These are phyloP conservation scores for Aegilops speltoides DNA, from an alignment of 176 grass and related monocot species.

Conservation along the genomic window DNA sequence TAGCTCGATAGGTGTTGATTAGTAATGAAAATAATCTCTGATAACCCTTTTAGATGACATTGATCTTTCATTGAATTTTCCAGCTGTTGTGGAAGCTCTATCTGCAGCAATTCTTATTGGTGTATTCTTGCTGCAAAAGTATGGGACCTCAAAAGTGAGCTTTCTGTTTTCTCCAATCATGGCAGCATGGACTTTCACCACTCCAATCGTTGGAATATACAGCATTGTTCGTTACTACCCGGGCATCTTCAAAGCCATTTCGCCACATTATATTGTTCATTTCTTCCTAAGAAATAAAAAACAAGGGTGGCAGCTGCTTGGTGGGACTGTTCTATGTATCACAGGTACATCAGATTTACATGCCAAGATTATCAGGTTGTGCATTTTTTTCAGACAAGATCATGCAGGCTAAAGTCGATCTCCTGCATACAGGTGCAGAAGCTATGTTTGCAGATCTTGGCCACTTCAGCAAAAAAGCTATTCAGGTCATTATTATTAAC, in stretches of 20 bases:
- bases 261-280: constrained; percentile 63
- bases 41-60: neutral
- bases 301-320: constrained; percentile 73
- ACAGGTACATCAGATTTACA: constrained; percentile 48
- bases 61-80: constrained; percentile 3
- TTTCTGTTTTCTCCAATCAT: constrained; percentile 91
- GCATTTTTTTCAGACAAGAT: neutral
- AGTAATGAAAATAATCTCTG: neutral
- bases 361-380: neutral
- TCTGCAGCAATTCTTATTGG: constrained; percentile 68
- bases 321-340: constrained; percentile 86
- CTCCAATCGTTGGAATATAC: constrained; percentile 75
- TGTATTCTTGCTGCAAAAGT: constrained; percentile 78
- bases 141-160: constrained; percentile 79
- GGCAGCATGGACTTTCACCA: constrained; percentile 78
- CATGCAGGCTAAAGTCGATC: neutral
- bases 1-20: neutral
- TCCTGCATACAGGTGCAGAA: constrained; percentile 63
- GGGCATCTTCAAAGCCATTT: constrained; percentile 75
- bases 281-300: constrained; percentile 72
- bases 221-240: constrained; percentile 72
- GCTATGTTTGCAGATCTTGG: constrained; percentile 94
- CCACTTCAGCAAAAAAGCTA: constrained; percentile 79
- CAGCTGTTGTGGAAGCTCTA: constrained; percentile 63
- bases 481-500: constrained; percentile 55